Evolutionary conservation across 768 basidiomycete genomes (phyloP).

Genomic region (Pulveroboletus sp.): DNA sequence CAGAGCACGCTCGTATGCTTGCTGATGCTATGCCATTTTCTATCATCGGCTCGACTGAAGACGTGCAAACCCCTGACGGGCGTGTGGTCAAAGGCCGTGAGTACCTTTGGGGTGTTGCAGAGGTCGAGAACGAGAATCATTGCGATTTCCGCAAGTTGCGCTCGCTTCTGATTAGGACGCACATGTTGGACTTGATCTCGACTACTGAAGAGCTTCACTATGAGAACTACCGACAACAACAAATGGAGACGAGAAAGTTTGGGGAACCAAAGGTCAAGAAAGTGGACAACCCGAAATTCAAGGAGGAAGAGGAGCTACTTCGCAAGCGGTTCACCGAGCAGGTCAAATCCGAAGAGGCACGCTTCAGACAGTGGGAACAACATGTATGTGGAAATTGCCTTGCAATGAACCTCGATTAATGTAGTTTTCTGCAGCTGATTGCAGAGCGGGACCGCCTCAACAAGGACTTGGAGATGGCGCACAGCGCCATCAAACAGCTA

Average conservation of each 20-base stretch:
- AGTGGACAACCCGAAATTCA: conserved; percentile 99
- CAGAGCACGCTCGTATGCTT: conserved; percentile 84
- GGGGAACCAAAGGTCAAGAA: conserved; percentile 99
- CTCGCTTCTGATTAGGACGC: conserved; percentile 90
- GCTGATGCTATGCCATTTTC: conserved; percentile 96
- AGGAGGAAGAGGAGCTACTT: conserved; percentile 96
- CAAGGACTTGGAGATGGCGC: conserved; percentile 94
- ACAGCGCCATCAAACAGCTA: conserved; percentile 86
- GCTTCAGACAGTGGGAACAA: conserved; percentile 99
- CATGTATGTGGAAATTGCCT: conserved; percentile 54
- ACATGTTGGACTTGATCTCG: conserved; percentile 97
- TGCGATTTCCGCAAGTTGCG: conserved; percentile 99
- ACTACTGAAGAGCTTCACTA: conserved; percentile 96
- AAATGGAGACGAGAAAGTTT: conserved; percentile 99
- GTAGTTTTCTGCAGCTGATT: conserved; percentile 64
- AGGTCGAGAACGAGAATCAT: conserved; percentile 99
- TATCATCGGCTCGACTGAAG: conserved; percentile 95
- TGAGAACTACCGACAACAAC: conserved; percentile 95
- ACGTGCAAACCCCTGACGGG: conserved; percentile 88
- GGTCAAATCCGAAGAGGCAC: conserved; percentile 96
- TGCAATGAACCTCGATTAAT: conserved; percentile 13
- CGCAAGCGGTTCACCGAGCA: conserved; percentile 99
- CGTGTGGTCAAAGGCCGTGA: conserved; percentile 94
- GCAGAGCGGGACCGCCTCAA: conserved; percentile 98
- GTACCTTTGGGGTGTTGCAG: conserved; percentile 99